Evolutionary conservation across 2,329 filamentous ascomycete genomes (phyloP).

Genomic region (Aspergillus quadrilineatus): DNA sequence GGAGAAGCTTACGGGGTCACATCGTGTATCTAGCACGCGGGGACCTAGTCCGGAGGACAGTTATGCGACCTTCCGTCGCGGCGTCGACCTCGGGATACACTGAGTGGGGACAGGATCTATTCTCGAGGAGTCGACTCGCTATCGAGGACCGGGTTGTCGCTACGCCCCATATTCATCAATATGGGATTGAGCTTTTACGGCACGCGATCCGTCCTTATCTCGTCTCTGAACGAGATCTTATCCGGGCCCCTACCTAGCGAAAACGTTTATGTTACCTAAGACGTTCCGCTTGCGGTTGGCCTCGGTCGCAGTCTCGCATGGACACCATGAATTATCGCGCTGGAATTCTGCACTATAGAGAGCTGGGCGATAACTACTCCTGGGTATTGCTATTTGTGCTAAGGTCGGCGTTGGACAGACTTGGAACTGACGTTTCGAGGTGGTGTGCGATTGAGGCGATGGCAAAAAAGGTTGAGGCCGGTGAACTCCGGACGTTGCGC

Average conservation of each 20-base stretch:
- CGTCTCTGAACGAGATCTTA: not conserved
- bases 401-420: too few species aligned
- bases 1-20: not conserved
- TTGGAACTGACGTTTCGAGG: not conserved
- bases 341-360: not conserved
- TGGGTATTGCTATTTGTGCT: not conserved
- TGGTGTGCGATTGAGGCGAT: not conserved
- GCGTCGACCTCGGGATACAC: slow-evolving; percentile 1
- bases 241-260: slow-evolving; percentile 1
- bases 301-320: slow-evolving; percentile 8
- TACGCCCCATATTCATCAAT: not conserved
- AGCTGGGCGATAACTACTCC: not conserved
- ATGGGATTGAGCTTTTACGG: slow-evolving; percentile 10
- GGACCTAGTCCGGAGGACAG: not conserved
- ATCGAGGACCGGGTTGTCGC: not conserved
- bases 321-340: not conserved
- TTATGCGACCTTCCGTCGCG: not conserved
- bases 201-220: slow-evolving; percentile 21
- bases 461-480: slow-evolving; percentile 5
- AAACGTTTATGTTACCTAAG: slow-evolving; percentile 25
- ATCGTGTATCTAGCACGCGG: not conserved
- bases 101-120: slow-evolving; percentile 1
- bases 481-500: slow-evolving; percentile 14
- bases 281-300: slow-evolving; percentile 19
- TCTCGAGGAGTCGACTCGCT: not conserved